Evolutionary conservation across 2,329 filamentous ascomycete genomes (phyloP).

Genomic region (Talaromyces atroroseus): DNA sequence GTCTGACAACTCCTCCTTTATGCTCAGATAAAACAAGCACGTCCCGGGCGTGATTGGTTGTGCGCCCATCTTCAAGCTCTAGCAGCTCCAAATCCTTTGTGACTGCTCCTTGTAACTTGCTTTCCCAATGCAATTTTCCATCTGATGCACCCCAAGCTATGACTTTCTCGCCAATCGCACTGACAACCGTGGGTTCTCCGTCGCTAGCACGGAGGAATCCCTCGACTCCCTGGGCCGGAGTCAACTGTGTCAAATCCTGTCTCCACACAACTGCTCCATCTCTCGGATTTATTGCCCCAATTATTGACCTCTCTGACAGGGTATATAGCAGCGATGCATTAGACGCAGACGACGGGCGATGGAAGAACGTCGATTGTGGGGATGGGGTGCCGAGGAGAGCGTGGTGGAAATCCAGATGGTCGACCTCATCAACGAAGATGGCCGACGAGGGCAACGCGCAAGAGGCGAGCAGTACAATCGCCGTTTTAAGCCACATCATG

Average conservation of each 20-base stretch:
- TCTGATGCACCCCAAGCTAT: constrained; percentile 78
- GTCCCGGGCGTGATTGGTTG: constrained; percentile 50
- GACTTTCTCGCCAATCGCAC: constrained; percentile 64
- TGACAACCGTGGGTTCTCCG: constrained; percentile 70
- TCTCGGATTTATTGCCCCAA: constrained; percentile 85
- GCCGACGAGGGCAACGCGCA: constrained; percentile 54
- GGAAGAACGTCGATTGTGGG: constrained; percentile 85
- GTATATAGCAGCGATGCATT: constrained; percentile 89
- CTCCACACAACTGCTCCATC: constrained; percentile 83
- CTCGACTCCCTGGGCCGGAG: constrained; percentile 15
- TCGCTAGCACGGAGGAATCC: constrained; percentile 65
- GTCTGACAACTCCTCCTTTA: constrained; percentile 55
- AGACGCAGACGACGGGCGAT: constrained; percentile 73
- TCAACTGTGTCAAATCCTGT: constrained; percentile 59
- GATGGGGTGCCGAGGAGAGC: constrained; percentile 79
- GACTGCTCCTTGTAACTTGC: constrained; percentile 48
- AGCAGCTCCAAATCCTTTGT: constrained; percentile 62
- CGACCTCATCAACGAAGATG: constrained; percentile 86
- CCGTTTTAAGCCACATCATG: constrained; percentile 39
- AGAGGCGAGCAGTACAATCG: constrained; percentile 33
- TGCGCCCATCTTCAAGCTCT: constrained; percentile 57
- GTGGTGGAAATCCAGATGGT: constrained; percentile 87
- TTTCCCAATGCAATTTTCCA: constrained; percentile 73
- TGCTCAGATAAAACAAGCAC: constrained; percentile 63
- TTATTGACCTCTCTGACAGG: constrained; percentile 72